Percentiles rank a stretch among this genome's conserved stretches.
Conservation (phyloP, 345 rosid species). For the Lepidium sativum region DNA sequence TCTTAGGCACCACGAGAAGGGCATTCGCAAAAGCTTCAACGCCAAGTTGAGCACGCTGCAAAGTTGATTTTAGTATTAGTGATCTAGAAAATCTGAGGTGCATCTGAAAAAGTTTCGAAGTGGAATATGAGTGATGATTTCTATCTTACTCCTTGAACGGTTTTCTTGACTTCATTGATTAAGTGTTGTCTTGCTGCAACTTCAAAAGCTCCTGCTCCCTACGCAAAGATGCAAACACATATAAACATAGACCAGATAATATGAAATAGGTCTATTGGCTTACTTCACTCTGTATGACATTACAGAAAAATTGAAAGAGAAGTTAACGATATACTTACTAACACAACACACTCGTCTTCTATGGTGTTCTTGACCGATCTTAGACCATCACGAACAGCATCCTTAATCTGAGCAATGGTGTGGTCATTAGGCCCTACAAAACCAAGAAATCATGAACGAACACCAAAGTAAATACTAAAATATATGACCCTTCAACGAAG, state of each 20-base stretch:
- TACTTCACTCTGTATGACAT: neutral
- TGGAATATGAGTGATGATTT: neutral
- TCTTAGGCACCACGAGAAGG: conserved; percentile 94
- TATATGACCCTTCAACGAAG: neutral
- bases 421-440: conserved; percentile 86
- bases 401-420: conserved; percentile 95
- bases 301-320: neutral
- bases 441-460: neutral
- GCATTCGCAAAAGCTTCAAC: conserved; percentile 98
- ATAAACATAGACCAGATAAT: neutral
- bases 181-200: conserved; percentile 89
- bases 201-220: conserved; percentile 99
- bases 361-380: conserved; percentile 93
- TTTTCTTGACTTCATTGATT: conserved; percentile 81
- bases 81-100: neutral
- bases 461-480: neutral
- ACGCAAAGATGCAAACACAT: conserved; percentile 8
- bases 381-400: conserved; percentile 94
- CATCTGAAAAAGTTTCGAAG: neutral
- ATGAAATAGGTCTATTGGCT: neutral
- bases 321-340: conserved; percentile 43
- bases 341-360: conserved; percentile 88
- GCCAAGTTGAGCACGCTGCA: conserved; percentile 96
- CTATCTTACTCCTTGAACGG: conserved; percentile 78
- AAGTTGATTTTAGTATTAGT: conserved; percentile 4